Evolutionary conservation across 345 rosid species (phyloP), one percentile per base, ranked within the genome.

Genomic region (Kernera saxatilis): DNA sequence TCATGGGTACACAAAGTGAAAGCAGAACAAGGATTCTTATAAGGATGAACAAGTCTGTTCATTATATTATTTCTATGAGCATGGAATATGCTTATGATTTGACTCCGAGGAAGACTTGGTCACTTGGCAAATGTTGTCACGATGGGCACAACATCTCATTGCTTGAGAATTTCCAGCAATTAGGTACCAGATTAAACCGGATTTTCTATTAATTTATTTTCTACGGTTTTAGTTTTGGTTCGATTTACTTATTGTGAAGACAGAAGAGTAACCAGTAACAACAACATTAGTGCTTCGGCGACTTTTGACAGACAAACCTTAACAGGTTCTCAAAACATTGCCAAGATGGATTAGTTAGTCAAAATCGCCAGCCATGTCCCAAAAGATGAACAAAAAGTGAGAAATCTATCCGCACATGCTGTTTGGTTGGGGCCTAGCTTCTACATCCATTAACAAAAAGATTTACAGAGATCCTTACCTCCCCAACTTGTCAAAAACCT

Each of bases 71-170:
- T 22, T 29, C 0, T 19, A 8, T 17, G 30, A 18, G 37, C 3
- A 40, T 51, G 73, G 73, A 59, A 74, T 60, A 74, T 74, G 78
- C 78, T 74, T 58, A 18, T 41, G 17, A 48, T 29, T 59, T 60
- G 64, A 67, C 78, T 74, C 63, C 69, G 40, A 74, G 32, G 64
- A 59, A 32, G 72, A 74, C 73, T 68, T 74, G 40, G 78, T 74
- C 68, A 36, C 35, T 67, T 54, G 26, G n/a, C n/a, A n/a, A n/a
- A 6, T 65, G 71, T 55, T 66, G 71, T 73, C 72, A 73, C 69
- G 56, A 41, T 67, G 32, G 69, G 49, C 30, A 52, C 63, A 60
- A 33, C 22, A 55, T 26, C n/a, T 53, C 72, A 21, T n/a, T 73
- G 63, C 49, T 73, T 66, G 59, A 26, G 44, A 4, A 0, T 57